Percentiles rank a stretch among this genome's conserved stretches.
Evolutionary conservation across 2,329 filamentous ascomycete genomes (phyloP).

Genomic region (Botrytis pseudocinerea): DNA sequence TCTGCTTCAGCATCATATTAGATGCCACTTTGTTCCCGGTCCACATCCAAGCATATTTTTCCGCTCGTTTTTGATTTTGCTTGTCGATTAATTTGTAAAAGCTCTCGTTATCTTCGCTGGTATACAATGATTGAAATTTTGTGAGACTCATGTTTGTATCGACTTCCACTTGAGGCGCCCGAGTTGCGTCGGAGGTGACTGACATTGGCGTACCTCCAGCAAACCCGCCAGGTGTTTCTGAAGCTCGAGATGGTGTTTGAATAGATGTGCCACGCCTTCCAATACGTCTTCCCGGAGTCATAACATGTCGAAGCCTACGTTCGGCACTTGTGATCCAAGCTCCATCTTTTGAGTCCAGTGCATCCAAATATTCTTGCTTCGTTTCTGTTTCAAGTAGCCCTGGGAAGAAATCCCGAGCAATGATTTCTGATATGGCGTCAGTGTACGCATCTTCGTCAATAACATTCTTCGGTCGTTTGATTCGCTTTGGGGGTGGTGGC

Average conservation of each 20-base stretch:
- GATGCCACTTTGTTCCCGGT: constrained; percentile 75
- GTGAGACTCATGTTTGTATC: constrained; percentile 79
- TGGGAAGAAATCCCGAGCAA: constrained; percentile 95
- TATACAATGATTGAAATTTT: constrained; percentile 89
- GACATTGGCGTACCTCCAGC: constrained; percentile 73
- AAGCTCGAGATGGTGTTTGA: constrained; percentile 39
- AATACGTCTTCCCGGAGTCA: constrained; percentile 69
- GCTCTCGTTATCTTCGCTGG: constrained; percentile 95
- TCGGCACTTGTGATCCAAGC: constrained; percentile 85
- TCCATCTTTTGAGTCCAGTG: constrained; percentile 79
- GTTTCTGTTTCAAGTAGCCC: constrained; percentile 82
- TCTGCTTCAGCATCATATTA: constrained; percentile 73
- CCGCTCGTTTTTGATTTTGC: constrained; percentile 79
- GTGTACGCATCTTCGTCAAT: constrained; percentile 95
- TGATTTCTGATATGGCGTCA: constrained; percentile 86
- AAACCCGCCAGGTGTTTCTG: constrained; percentile 65
- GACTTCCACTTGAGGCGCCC: constrained; percentile 49
- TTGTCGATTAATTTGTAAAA: constrained; percentile 91
- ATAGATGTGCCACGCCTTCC: constrained; percentile 41
- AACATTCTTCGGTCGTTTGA: constrained; percentile 84
- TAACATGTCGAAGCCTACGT: constrained; percentile 69
- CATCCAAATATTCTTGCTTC: constrained; percentile 90
- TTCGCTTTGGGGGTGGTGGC: constrained; percentile 89
- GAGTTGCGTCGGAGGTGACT: constrained; percentile 46
- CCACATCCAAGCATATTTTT: constrained; percentile 90